Base-by-base conservation (phyloP, 1,284 basidiomycete species). In the Ceratobasidium sp. region DNA sequence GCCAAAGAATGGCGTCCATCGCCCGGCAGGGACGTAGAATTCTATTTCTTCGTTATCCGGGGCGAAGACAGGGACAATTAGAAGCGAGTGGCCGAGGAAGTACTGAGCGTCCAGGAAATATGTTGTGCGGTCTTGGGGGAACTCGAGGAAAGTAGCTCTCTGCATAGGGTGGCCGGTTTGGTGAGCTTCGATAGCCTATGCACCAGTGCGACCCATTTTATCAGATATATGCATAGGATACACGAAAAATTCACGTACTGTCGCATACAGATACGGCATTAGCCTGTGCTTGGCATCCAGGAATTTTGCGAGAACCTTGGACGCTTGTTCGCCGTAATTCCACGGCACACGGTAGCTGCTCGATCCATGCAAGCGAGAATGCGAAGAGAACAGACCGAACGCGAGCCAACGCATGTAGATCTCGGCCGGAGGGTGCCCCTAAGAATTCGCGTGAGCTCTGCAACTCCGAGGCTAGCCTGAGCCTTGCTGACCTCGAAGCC, bases 141-240 rank as follows among this genome's bases (percentile, higher is more conserved):
- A 92, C 77, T 92, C 89, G 74, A 92, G 78, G 80, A 92, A 87
- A 89, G 92, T 92, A 12, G 89, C 87, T 41, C 90, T 86, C 80
- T 88, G 87, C 65, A 91, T 76, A 0, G 90, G 91, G 74, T 88
- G 82, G 12, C 89, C 90, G 30, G 83, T 86, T 62, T 79, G 71
- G 77, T 86, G 83, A 1, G 89, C 86, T 77, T 88, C 79, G 62
- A 91, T 84, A 1, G 89, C 86, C 89, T 74, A 50, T 14, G 10
- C n/a, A 60, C 10, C 36, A 14, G 26, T n/a, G 39, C 8, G 21
- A 65, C 48, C 21, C 32, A 34, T 30, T 46, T 45, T 21, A 5
- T 6, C 61, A 18, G 46, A 26, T 36, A 58, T 16, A 43, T 52
- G 34, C 39, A 30, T 26, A 32, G 18, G 53, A 36, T 53, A 9